Evolutionary conservation across 2,329 filamentous ascomycete genomes (phyloP).

Genomic region (Calonectria hongkongensis): DNA sequence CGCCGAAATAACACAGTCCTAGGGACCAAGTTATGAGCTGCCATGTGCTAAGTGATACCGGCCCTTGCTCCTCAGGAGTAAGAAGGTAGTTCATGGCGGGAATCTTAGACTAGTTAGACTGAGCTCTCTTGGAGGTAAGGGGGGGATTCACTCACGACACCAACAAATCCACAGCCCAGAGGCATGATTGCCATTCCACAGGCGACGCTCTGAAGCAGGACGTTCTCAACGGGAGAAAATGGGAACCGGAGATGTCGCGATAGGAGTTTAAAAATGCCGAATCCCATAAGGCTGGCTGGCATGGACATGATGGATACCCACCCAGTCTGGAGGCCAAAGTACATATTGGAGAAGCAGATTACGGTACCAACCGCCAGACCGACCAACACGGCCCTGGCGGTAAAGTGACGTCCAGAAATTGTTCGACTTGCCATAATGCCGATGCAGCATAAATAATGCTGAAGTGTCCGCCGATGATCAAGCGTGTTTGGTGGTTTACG

Average conservation of each 20-base stretch:
- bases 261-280: conserved; percentile 91
- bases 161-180: conserved; percentile 94
- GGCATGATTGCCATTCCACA: conserved; percentile 98
- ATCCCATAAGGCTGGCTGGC: conserved; percentile 95
- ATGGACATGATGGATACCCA: conserved; percentile 92
- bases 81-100: conserved; percentile 94
- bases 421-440: conserved; percentile 49
- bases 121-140: not conserved
- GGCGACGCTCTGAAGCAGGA: conserved; percentile 95
- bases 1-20: conserved; percentile 96
- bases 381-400: conserved; percentile 84
- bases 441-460: conserved; percentile 7
- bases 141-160: conserved; percentile 74
- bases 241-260: conserved; percentile 83
- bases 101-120: conserved; percentile 67
- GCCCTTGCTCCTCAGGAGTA: conserved; percentile 84
- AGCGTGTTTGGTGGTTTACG: not conserved
- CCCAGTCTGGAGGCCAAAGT: conserved; percentile 94
- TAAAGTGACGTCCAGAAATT: conserved; percentile 82
- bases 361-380: conserved; percentile 90
- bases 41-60: conserved; percentile 81
- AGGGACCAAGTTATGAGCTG: conserved; percentile 93
- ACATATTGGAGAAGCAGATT: conserved; percentile 98
- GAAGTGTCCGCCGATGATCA: not conserved
- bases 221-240: conserved; percentile 96